A percentile compares a stretch with the other conserved stretches of the same genome.
Evolutionary conservation across 2,329 filamentous ascomycete genomes (phyloP).

Genomic region (Neonectria ditissima): DNA sequence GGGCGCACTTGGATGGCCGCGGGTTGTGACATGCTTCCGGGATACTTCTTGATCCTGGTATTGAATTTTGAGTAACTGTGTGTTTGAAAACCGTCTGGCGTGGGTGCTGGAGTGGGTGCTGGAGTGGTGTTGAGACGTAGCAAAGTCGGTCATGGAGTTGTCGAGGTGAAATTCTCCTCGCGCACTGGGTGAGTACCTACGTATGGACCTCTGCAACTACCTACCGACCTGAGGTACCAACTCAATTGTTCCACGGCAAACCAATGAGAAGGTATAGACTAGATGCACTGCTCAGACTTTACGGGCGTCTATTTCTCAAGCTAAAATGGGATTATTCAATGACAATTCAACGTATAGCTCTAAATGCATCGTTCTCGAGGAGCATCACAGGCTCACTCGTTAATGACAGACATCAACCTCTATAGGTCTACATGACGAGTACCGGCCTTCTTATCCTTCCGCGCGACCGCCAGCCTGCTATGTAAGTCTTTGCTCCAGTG

Average conservation of each 20-base stretch:
- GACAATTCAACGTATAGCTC: not conserved
- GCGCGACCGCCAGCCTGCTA: slow-evolving; percentile 49
- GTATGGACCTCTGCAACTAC: slow-evolving; percentile 2
- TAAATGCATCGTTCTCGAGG: not conserved
- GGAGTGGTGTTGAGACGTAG: not conserved
- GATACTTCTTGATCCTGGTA: no score
- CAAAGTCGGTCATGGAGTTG: not conserved
- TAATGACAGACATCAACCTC: slow-evolving; percentile 14
- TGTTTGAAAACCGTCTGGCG: not conserved
- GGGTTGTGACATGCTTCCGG: slow-evolving; percentile 30
- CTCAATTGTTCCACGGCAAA: not conserved
- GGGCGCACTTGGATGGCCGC: slow-evolving; percentile 43
- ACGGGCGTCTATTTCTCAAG: not conserved
- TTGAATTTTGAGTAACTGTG: not conserved
- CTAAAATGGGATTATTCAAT: not conserved
- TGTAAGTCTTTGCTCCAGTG: slow-evolving; percentile 62
- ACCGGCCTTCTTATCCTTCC: slow-evolving; percentile 44
- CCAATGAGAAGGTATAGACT: not conserved
- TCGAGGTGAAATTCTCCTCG: slow-evolving; percentile 33
- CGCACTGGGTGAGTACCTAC: slow-evolving; percentile 16
- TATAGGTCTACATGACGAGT: slow-evolving; percentile 51
- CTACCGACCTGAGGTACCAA: slow-evolving; percentile 8
- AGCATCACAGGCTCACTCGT: not conserved
- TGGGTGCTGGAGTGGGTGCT: no score
- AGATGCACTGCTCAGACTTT: not conserved